Evolutionary conservation across 2,329 filamentous ascomycete genomes (phyloP), one percentile per base, ranked within the genome.

Genomic region (Aureobasidium subglaciale): DNA sequence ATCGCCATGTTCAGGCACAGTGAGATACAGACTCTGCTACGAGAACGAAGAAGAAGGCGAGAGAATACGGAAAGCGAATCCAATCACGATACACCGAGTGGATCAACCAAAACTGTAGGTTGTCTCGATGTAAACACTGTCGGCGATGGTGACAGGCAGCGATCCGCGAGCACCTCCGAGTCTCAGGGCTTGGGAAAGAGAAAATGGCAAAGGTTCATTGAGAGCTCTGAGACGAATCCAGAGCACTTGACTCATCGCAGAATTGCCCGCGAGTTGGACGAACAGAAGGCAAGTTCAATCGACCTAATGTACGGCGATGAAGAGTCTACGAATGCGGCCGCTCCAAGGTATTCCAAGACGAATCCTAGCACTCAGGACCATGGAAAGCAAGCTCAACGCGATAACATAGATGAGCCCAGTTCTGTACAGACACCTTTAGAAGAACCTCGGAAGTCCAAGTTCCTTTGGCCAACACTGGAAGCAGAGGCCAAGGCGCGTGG

Each of bases 1-100:
- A 89, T 96, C 62, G 82, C 83, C 53, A 92, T 96, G 59, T 96
- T 96, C 68, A 81, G 91, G 59, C 89, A 95, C 67, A 92, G 88
- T 2, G 92, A 97, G 70, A 80, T 95, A 20, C 85, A 93, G 65
- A 72, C 81, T 11, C 74, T 95, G 35, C 74, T 88, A 24, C 56
- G 60, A 43, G 32, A 53, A 29, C 59, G 57, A 16, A 54, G 56
- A 38, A n/a, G 48, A 27, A 41, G 58, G 41, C 54, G 55, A 30
- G 56, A 59, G 34, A 41, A 46, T 41, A 10, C 50, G 32, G 52
- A 52, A 16, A 16, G 16, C 22, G 49, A 52, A n/a, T 10, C 20
- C 8, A 22, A 8, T 13, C 25, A 16, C 11, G 24, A 38, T 18
- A 15, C 16, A 5, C 11, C 49, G 22, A 53, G 11, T 13, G 15